A percentile compares a stretch with the other conserved stretches of the same genome.
These are phyloP conservation scores for Fraxinus floribunda DNA, from an alignment of 305 asterid species.

Conservation along the genomic window DNA sequence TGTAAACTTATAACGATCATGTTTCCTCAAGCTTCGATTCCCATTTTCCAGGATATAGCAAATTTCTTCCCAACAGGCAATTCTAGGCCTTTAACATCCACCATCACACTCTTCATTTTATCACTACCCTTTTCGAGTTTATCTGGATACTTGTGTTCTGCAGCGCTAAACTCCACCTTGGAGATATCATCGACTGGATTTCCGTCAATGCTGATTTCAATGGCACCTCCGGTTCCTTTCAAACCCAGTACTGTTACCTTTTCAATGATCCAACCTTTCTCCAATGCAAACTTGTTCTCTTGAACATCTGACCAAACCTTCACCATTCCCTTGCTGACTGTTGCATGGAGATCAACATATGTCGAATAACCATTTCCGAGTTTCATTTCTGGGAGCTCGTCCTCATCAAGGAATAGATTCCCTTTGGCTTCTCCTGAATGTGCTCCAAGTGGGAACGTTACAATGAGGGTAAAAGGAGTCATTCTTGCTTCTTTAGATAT, in stretches of 20 bases:
- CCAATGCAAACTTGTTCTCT: not conserved
- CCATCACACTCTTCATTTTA: constrained; percentile 32
- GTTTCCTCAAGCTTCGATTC: constrained; percentile 21
- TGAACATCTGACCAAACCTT: constrained; percentile 5
- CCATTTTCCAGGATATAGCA: constrained; percentile 44
- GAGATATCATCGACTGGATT: constrained; percentile 28
- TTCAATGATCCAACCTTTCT: constrained; percentile 36
- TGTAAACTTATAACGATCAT: not conserved
- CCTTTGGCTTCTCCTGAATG: constrained; percentile 3
- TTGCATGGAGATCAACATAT: not conserved
- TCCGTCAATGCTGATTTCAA: constrained; percentile 37
- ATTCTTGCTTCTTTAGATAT: constrained; percentile 3
- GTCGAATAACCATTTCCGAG: constrained; percentile 4
- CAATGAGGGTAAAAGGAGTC: not conserved
- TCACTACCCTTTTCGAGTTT: constrained; percentile 24
- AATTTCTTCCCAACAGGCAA: constrained; percentile 44
- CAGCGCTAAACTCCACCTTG: constrained; percentile 20
- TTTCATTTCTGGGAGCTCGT: not conserved
- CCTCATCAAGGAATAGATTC: not conserved
- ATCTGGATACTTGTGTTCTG: constrained; percentile 20
- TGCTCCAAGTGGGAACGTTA: not conserved
- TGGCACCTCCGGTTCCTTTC: constrained; percentile 24
- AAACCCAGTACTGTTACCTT: constrained; percentile 40
- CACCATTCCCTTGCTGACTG: not conserved
- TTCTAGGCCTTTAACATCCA: constrained; percentile 40